Evolutionary conservation across 2,329 filamentous ascomycete species (phyloP).

Genomic region (Aspergillus sclerotialis): DNA sequence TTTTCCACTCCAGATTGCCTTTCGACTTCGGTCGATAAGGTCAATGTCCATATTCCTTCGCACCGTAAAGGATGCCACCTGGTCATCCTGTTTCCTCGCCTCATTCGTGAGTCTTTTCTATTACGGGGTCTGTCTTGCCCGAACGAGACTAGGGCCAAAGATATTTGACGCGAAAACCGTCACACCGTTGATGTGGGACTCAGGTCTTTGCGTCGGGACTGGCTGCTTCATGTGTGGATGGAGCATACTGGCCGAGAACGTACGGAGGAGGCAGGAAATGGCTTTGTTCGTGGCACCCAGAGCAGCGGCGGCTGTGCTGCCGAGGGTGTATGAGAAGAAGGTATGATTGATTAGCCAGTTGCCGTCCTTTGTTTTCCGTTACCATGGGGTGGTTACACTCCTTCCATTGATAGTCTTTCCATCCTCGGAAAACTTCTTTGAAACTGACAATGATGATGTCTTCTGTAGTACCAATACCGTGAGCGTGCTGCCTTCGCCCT

Average conservation of each 20-base stretch:
- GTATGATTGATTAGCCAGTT: conserved; percentile 18
- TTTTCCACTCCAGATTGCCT: conserved; percentile 63
- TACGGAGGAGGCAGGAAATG: conserved; percentile 63
- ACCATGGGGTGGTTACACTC: conserved; percentile 14
- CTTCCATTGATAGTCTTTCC: conserved; percentile 4
- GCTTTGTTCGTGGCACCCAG: conserved; percentile 74
- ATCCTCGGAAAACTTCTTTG: conserved; percentile 4
- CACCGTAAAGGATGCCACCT: conserved; percentile 54
- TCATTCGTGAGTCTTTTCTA: conserved; percentile 74
- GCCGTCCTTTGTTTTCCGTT: conserved; percentile 7
- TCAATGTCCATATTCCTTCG: conserved; percentile 38
- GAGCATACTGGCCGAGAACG: conserved; percentile 68
- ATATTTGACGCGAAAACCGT: conserved; percentile 52
- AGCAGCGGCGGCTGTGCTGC: conserved; percentile 67
- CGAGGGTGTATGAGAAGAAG: conserved; percentile 57
- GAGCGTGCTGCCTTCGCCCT: conserved; percentile 61
- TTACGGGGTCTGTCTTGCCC: conserved; percentile 72
- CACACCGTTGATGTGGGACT: conserved; percentile 51
- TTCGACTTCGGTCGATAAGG: conserved; percentile 49
- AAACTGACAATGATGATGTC: conserved; percentile 14
- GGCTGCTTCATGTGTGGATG: conserved; percentile 74
- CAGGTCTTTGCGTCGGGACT: conserved; percentile 58
- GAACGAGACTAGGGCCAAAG: conserved; percentile 65
- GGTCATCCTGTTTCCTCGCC: conserved; percentile 71
- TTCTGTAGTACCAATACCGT: conserved; percentile 54